Base-by-base conservation (phyloP, 805 yeast genomes). In the Nadsonia fulvescens region DNA sequence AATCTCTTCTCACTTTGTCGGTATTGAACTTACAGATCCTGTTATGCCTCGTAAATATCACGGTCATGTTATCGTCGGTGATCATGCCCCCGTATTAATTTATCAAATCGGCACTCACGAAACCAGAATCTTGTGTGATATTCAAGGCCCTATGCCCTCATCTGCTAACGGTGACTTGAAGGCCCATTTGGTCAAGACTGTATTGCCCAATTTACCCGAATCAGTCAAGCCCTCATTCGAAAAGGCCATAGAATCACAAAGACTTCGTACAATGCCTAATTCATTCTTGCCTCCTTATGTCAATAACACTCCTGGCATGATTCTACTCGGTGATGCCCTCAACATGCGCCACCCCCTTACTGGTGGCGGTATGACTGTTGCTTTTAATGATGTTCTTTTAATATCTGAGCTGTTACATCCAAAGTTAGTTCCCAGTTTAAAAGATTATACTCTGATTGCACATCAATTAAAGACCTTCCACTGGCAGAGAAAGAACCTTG, bases 321-420 rank as follows among this genome's bases (percentile, higher is more conserved):
- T 89, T 18, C 61, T 86, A 37, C 46, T 89, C 18, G 98, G 98
- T 25, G 98, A 89, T 48, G 78, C 98, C 2, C 60, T 83, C 39
- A 89, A 89, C 49, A 89, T 89, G 95, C 66, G 98, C 47, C 98
- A 89, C 48, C 98, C 98, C 14, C 63, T 89, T 34, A 89, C 96
- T 1, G 98, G 98, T 28, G 98, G 98, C 36, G 98, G 98, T 34
- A 89, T 89, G 98, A 82, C 96, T 14, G 98, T 89, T 22, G 95
- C 94, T 2, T 56, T 89, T 33, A 77, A 71, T 44, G 98, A 89
- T 49, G 77, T 79, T 4, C 74, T 63, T 1, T 46, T 76, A 17
- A 58, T 82, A 23, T 68, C 77, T 11, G 12, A 27, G 7, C 29
- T 27, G 13, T 21, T 22, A 8, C 25, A 27, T 6, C 66, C 74